phyloP scores from a whole-genome alignment of 176 grass and related monocot species.

The bread wheat (Triticum aestivum) region IWGSC_CS_RefSeq_v2.1 NC_057804.1:664165251-664165750 shows the following conservation, averaged over 20 bases:
- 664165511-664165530: not conserved
- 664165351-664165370: constrained; percentile 7
- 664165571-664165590: not conserved
- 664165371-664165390: not conserved
- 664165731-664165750: not conserved
- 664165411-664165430: constrained; percentile 13
- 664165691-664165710: not conserved
- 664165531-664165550: not conserved
- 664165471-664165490: not conserved
- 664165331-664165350: not conserved
- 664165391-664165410: not conserved
- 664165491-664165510: not conserved
- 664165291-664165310: not conserved
- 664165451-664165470: constrained; percentile 10
- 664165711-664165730: not conserved
- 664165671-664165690: too few relatives aligned
- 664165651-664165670: too few relatives aligned
- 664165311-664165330: not conserved
- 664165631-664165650: too few relatives aligned
- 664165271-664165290: not conserved
- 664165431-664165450: not conserved
- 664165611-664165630: not conserved
- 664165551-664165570: not conserved
- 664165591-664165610: not conserved
- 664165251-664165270: not conserved